Conservation (phyloP, 1,139 yeast genomes). For the Taiozyma onychis region DNA sequence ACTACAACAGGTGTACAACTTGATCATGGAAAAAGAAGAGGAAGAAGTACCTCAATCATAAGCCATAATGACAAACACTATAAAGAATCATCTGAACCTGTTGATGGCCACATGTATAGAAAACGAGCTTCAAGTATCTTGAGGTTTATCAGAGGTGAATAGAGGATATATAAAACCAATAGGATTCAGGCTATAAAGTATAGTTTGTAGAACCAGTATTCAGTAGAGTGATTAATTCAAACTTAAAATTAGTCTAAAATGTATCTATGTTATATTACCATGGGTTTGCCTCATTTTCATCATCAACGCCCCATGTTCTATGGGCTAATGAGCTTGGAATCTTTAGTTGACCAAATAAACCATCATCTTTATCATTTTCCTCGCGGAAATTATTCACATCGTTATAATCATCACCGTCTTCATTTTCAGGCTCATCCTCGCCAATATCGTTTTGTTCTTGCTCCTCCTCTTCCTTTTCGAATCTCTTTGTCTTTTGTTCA, state of each 20-base stretch:
- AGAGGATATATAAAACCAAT: neutral
- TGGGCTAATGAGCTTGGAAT: conserved; percentile 49
- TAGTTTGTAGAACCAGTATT: neutral
- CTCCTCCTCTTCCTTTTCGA: conserved; percentile 17
- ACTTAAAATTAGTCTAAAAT: too few species aligned
- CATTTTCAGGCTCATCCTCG: conserved; percentile 1
- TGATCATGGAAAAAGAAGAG: neutral
- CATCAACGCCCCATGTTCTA: conserved; percentile 29
- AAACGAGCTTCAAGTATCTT: neutral
- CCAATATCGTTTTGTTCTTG: conserved; percentile 3
- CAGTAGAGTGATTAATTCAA: too few species aligned
- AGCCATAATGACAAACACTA: neutral
- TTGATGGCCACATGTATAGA: neutral
- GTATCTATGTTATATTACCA: conserved; percentile 27
- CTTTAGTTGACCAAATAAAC: conserved; percentile 44
- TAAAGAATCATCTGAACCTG: neutral
- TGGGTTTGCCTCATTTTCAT: conserved; percentile 33
- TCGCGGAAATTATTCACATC: conserved; percentile 23
- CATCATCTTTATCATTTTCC: conserved; percentile 31
- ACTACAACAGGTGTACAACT: neutral
- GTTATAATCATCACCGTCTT: neutral
- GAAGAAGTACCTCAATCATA: neutral
- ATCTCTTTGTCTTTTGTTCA: conserved; percentile 31
- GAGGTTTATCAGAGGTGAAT: neutral
- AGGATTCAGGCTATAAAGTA: neutral